A percentile compares a stretch with the other conserved stretches of the same genome.
Evolutionary conservation across 2,329 filamentous ascomycete species (phyloP).

Genomic region (Blumeria hordei): DNA sequence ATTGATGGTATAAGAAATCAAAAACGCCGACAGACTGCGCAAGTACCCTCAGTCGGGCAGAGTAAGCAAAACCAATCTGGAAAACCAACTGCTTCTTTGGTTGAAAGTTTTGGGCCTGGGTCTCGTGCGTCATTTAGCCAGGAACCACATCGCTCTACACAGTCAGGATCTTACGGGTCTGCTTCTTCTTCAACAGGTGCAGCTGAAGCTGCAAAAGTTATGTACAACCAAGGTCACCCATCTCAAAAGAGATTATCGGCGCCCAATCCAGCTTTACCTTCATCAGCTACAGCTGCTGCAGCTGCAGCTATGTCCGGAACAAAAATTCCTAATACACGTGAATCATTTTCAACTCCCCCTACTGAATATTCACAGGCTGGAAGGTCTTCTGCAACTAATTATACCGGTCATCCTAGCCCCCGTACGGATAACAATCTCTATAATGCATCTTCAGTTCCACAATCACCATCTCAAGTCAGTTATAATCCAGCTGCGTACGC

Average conservation of each 20-base stretch:
- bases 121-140: conserved; percentile 12
- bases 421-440: conserved; percentile 10
- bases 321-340: conserved; percentile 8
- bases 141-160: conserved; percentile 11
- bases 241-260: conserved; percentile 22
- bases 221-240: conserved; percentile 27
- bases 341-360: conserved; percentile 12
- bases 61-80: conserved; percentile 10
- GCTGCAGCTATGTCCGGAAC: conserved; percentile 32
- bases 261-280: conserved; percentile 26
- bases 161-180: conserved; percentile 16
- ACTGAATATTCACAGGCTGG: conserved; percentile 10
- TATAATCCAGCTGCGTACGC: conserved; percentile 65
- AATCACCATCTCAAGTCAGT: conserved; percentile 28
- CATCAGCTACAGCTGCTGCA: conserved; percentile 29
- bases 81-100: conserved; percentile 6
- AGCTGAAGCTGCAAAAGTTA: conserved; percentile 37
- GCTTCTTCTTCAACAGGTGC: conserved; percentile 25
- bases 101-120: conserved; percentile 5
- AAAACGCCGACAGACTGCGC: conserved; percentile 33
- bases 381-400: conserved; percentile 6
- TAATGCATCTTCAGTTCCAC: conserved; percentile 14
- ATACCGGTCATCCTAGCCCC: conserved; percentile 7
- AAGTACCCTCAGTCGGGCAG: conserved; percentile 10
- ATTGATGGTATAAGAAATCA: conserved; percentile 62